Evolutionary conservation across 1,284 basidiomycete genomes (phyloP).

Genomic region (Mycena sp.): DNA sequence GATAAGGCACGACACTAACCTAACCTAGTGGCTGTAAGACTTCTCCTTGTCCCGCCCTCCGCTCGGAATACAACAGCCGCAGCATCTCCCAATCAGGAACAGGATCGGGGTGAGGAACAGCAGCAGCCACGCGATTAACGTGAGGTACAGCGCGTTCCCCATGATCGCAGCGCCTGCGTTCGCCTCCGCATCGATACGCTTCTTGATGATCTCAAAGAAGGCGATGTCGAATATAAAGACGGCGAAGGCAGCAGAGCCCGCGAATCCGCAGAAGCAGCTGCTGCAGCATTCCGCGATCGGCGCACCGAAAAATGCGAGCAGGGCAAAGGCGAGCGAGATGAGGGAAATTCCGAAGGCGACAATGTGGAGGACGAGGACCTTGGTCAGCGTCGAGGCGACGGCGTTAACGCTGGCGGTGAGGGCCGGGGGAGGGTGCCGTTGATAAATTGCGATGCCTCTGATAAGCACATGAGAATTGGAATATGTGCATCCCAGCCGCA

Average conservation of each 20-base stretch:
- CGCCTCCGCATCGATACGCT: conserved; percentile 1
- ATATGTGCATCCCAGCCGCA: background rate
- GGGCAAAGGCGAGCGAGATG: conserved; percentile 25
- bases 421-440: conserved; percentile 18
- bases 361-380: conserved; percentile 26
- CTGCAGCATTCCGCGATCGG: conserved; percentile 26
- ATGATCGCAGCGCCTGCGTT: conserved; percentile 12
- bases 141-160: conserved; percentile 20
- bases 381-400: conserved; percentile 22
- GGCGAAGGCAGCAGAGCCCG: conserved; percentile 18
- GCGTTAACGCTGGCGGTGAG: conserved; percentile 17
- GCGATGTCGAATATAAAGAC: conserved; percentile 27
- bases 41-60: too few species aligned
- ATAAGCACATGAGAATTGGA: too few species aligned
- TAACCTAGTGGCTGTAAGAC: too few species aligned
- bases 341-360: conserved; percentile 27
- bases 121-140: conserved; percentile 15
- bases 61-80: conserved; percentile 17
- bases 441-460: conserved; percentile 18
- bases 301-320: conserved; percentile 26
- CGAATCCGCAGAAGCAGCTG: conserved; percentile 27
- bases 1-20: too few species aligned
- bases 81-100: conserved; percentile 18
- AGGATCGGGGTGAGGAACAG: conserved; percentile 14
- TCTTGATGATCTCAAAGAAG: conserved; percentile 24